phyloP scores from a whole-genome alignment of 2,329 filamentous ascomycete species.

The Cladosporium cucumerinum region DNA sequence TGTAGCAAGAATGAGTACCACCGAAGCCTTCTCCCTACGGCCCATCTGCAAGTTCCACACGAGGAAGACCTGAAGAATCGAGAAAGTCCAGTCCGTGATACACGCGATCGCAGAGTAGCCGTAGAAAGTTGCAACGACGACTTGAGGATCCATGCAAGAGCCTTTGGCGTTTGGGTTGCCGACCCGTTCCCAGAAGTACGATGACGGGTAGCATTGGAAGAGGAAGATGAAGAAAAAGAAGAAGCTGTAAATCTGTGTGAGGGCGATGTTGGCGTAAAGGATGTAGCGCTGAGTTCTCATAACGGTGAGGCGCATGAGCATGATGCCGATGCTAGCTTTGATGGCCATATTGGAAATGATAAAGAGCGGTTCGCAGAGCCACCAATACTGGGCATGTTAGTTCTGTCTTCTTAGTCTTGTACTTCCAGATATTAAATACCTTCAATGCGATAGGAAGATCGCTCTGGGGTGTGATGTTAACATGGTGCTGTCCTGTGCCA shows the following conservation, averaged over 20 bases:
- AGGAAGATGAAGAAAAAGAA: conserved; percentile 23
- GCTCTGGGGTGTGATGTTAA: conserved; percentile 28
- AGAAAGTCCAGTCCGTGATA: conserved; percentile 42
- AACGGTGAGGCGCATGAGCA: conserved; percentile 21
- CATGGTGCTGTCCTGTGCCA: conserved; percentile 39
- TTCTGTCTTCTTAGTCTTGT: background rate
- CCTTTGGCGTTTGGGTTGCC: conserved; percentile 15
- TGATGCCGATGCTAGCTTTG: conserved; percentile 22
- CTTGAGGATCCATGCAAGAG: conserved; percentile 35
- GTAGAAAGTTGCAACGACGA: conserved; percentile 46
- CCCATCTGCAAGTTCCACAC: conserved; percentile 42
- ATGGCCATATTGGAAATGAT: conserved; percentile 23
- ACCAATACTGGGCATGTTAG: conserved; percentile 36
- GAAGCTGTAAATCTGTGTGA: conserved; percentile 19
- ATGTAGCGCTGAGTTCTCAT: conserved; percentile 9
- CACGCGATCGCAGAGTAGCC: conserved; percentile 36
- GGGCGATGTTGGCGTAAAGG: conserved; percentile 17
- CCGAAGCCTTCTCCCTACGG: conserved; percentile 35
- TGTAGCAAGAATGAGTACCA: conserved; percentile 39
- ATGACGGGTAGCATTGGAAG: conserved; percentile 20
- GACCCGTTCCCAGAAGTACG: conserved; percentile 21
- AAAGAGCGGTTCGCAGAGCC: conserved; percentile 34
- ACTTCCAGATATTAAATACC: conserved; percentile 8
- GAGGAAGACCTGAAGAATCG: conserved; percentile 41
- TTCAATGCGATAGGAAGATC: conserved; percentile 23